Conservation (phyloP, 1,139 yeast species). For the Kodamaea derodonti region DNA sequence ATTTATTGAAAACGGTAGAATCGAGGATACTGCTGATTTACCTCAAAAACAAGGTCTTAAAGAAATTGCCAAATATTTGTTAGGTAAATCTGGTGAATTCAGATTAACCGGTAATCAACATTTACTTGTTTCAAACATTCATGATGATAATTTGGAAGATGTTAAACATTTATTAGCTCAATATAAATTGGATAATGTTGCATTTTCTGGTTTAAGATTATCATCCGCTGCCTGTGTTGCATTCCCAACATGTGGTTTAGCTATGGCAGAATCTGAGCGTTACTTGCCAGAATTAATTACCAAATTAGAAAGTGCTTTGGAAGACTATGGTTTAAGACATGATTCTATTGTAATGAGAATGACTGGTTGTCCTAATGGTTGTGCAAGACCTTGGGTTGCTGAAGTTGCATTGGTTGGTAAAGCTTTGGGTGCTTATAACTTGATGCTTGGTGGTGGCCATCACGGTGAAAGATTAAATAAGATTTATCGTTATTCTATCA, state of each 20-base stretch:
- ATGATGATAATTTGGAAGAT: constrained; percentile 60
- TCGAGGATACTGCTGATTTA: constrained; percentile 85
- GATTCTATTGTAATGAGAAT: constrained; percentile 95
- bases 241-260: constrained; percentile 97
- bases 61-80: constrained; percentile 69
- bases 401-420: constrained; percentile 96
- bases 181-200: constrained; percentile 80
- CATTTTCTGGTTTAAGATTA: constrained; percentile 78
- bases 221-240: constrained; percentile 98
- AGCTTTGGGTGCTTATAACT: constrained; percentile 88
- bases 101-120: constrained; percentile 97
- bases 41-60: constrained; percentile 88
- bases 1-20: constrained; percentile 95
- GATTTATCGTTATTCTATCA: constrained; percentile 81
- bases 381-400: constrained; percentile 98
- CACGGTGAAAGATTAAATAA: constrained; percentile 92
- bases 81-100: constrained; percentile 68
- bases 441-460: constrained; percentile 96
- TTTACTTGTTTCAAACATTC: constrained; percentile 68
- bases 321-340: constrained; percentile 89
- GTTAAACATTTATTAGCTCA: constrained; percentile 63
- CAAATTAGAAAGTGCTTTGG: constrained; percentile 79
- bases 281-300: constrained; percentile 80
- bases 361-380: constrained; percentile 99
- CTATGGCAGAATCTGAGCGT: constrained; percentile 98